Conservation (phyloP, 192 early-diverging fungal genomes). For the Spizellomyces sp. region DNA sequence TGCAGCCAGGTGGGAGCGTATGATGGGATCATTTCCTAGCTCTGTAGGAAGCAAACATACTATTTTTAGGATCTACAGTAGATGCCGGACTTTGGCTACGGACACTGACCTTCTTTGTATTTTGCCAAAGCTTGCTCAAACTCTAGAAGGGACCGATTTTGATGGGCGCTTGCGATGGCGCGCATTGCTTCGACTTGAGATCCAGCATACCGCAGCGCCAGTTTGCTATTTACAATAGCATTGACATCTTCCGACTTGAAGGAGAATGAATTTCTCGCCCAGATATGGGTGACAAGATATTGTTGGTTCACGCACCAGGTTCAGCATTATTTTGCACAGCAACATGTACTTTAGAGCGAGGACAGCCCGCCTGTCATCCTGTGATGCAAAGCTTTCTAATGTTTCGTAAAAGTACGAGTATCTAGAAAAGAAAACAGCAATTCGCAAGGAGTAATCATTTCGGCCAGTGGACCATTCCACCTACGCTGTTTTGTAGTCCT, state of each 20-base stretch:
- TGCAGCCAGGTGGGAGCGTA: slow-evolving; percentile 86
- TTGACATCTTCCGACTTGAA: slow-evolving; percentile 92
- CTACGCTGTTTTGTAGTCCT: slow-evolving; percentile 98
- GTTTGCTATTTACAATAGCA: slow-evolving; percentile 86
- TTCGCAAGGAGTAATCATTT: neutral
- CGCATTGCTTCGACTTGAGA: slow-evolving; percentile 92
- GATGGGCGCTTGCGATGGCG: slow-evolving; percentile 90
- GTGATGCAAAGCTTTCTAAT: slow-evolving; percentile 88
- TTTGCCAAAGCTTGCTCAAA: slow-evolving; percentile 90
- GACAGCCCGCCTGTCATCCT: slow-evolving; percentile 85
- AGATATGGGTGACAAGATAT: no score
- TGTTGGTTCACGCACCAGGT: slow-evolving; percentile 62
- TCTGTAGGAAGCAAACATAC: slow-evolving; percentile 46
- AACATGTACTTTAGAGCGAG: slow-evolving; percentile 97
- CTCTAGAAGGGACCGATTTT: slow-evolving; percentile 94
- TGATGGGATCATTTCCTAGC: slow-evolving; percentile 90
- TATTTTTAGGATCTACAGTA: no score
- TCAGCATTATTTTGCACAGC: slow-evolving; percentile 99
- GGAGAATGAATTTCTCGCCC: no score
- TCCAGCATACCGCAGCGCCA: slow-evolving; percentile 86
- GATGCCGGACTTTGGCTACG: no score
- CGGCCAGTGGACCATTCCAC: neutral
- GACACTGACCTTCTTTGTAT: slow-evolving; percentile 73
- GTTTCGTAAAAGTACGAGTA: slow-evolving; percentile 99
- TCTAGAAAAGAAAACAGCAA: slow-evolving; percentile 21